A percentile compares a stretch with the other conserved stretches of the same genome.
These are phyloP conservation scores for Dissophora globulifera DNA, from an alignment of 192 early-diverging fungal genomes.

Conservation along the genomic window DNA sequence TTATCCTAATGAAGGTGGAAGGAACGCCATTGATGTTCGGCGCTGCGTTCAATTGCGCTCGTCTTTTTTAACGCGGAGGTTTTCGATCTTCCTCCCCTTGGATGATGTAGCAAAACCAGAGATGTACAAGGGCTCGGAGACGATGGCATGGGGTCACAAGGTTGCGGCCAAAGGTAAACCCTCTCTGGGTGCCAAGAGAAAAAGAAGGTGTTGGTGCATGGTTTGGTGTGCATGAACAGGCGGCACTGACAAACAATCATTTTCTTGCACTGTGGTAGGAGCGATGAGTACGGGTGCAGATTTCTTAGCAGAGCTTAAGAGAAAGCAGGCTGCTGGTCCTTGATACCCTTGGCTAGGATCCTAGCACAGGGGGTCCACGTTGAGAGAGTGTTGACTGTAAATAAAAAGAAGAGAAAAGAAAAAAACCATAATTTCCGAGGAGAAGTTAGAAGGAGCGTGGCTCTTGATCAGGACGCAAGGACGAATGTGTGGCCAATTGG, in stretches of 20 bases:
- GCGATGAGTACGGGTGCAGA: constrained; percentile 27
- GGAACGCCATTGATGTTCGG: too few relatives aligned
- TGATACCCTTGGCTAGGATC: too few relatives aligned
- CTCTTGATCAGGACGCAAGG: too few relatives aligned
- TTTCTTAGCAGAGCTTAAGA: constrained; percentile 45
- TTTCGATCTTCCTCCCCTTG: not conserved
- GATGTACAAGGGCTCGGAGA: constrained; percentile 47
- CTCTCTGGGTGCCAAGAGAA: not conserved
- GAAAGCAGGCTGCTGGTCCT: constrained; percentile 14
- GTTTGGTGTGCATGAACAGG: not conserved
- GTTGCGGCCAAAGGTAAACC: constrained; percentile 22
- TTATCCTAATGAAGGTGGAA: too few relatives aligned
- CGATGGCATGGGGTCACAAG: constrained; percentile 43
- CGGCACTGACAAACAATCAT: not conserved
- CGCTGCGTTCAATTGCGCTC: too few relatives aligned
- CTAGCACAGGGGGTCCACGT: too few relatives aligned
- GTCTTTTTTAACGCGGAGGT: not conserved
- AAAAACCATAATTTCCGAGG: too few relatives aligned
- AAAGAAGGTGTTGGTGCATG: too few relatives aligned
- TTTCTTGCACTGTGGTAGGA: constrained; percentile 6
- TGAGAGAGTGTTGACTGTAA: too few relatives aligned
- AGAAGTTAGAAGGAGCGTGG: too few relatives aligned
- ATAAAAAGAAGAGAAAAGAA: too few relatives aligned
- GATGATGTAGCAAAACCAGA: constrained; percentile 41
- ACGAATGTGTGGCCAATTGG: too few relatives aligned